Base-by-base conservation (phyloP, 2,329 filamentous ascomycete genomes). In the Cladophialophora immunda region DNA sequence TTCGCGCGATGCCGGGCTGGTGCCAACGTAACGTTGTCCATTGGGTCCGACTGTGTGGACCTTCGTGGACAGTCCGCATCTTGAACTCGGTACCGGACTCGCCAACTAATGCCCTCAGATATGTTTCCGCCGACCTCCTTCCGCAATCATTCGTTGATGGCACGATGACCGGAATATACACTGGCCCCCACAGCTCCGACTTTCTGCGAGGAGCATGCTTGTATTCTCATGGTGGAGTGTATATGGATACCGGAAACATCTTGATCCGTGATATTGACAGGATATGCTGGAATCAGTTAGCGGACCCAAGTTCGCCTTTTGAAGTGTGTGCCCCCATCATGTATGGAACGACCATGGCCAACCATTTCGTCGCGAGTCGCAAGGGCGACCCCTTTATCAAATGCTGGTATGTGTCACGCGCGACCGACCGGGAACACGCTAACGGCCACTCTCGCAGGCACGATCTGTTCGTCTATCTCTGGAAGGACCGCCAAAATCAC, bases 191-290 rank as follows among this genome's bases (percentile, higher is more conserved):
- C 71, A 84, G 80, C 0, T 87, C 85, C 0, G 87, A 89, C 66
- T 81, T 89, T 1, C 83, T 88, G 3, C 82, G 86, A 0, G 87
- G 79, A 70, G 86, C 86, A 2, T 76, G 88, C 13, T 75, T 89
- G n/a, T 78, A 87, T 11, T 80, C 76, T 62, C 85, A 87, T 69
- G 86, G 86, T 55, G 86, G 86, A 30, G 80, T 87, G 0, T 89
- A 87, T 70, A 82, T 84, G 0, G 86, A 88, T 69, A 85, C 85
- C 0, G 86, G 86, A 0, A 73, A 86, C 68, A 79, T 88, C 67
- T 83, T 85, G 65, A 87, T 88, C 66, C 85, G 86, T 6, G 84
- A 88, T 74, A 69, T 88, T 2, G 82, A 88, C 71, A 73, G 77
- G 3, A 73, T 88, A 9, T 89, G 86, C 85, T 77, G 77, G 56